A percentile compares a stretch with the other conserved stretches of the same genome.
phyloP scores from a whole-genome alignment of 2,329 filamentous ascomycete species.

The Arthrinium puccinioides region DNA sequence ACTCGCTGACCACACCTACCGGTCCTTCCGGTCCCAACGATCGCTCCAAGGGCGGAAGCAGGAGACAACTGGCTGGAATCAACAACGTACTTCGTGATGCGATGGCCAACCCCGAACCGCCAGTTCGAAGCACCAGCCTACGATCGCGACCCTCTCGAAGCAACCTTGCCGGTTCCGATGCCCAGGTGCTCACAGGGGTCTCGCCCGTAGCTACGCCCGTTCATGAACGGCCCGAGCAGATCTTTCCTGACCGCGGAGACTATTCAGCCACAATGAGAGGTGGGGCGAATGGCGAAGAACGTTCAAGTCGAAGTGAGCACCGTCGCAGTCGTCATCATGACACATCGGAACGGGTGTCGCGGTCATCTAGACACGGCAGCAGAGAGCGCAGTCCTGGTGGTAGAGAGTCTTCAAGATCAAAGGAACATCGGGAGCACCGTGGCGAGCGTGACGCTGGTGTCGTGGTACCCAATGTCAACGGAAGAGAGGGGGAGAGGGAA shows the following conservation, averaged over 20 bases:
- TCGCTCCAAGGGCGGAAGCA: conserved; percentile 30
- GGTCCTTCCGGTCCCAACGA: conserved; percentile 24
- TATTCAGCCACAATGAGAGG: conserved; percentile 18
- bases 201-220: conserved; percentile 42
- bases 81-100: conserved; percentile 50
- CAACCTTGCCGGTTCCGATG: conserved; percentile 45
- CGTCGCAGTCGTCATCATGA: conserved; percentile 33
- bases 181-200: conserved; percentile 47
- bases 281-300: conserved; percentile 22
- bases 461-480: not conserved
- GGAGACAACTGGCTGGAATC: conserved; percentile 51
- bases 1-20: conserved; percentile 21
- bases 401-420: conserved; percentile 29
- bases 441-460: conserved; percentile 31
- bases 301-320: conserved; percentile 25
- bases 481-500: conserved; percentile 17
- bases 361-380: conserved; percentile 37
- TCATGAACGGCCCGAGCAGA: conserved; percentile 41
- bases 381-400: conserved; percentile 40
- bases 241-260: conserved; percentile 27
- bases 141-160: conserved; percentile 30
- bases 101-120: too few species aligned
- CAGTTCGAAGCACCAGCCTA: conserved; percentile 27
- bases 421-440: conserved; percentile 38
- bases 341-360: conserved; percentile 31